Base-by-base conservation (phyloP, 805 yeast species). In the Isabelozyma rhagii region DNA sequence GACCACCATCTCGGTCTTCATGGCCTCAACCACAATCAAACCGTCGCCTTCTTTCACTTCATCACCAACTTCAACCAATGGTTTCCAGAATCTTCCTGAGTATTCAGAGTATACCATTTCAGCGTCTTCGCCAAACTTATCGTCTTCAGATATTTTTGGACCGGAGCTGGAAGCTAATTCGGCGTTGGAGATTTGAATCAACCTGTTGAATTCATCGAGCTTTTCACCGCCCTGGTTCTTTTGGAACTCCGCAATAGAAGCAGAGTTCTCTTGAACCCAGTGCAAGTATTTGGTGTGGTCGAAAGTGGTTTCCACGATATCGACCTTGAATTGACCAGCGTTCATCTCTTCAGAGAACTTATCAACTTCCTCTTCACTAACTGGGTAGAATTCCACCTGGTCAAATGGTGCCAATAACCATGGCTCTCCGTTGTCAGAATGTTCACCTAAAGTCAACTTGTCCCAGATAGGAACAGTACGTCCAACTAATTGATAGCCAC, bases 391-490 rank as follows among this genome's bases (percentile, higher is more conserved):
- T 66, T 91, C 96, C 56, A 93, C 85, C 74, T 92, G 97, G 66
- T 93, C 99, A 63, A 94, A 93, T 57, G 96, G 96, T 11, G 86
- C 75, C 61, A 94, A 78, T 61, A 94, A 75, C 98, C 98, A 94
- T 49, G 98, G 98, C 51, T 84, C 72, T 27, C 67, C 69, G 34
- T 65, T 56, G 40, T 69, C 74, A 27, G 75, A 66, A 58, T 85
- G 91, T 21, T 74, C 69, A 41, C 91, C 94, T 55, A 94, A 75
- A 31, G 89, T 79, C 60, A 93, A 79, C 72, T 90, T 92, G 67
- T 93, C 99, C 99, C 99, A 93, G 59, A 93, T 92, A 48, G 98
- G 98, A 56, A 94, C 84, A 9, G 99, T 93, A 64, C 98, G 83
- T 50, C 98, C 99, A 54, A 91, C 93, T 59, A 93, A 79, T 73